phyloP scores from a whole-genome alignment of 352 stramenopile genomes.

The Plasmopara muralis region DNA sequence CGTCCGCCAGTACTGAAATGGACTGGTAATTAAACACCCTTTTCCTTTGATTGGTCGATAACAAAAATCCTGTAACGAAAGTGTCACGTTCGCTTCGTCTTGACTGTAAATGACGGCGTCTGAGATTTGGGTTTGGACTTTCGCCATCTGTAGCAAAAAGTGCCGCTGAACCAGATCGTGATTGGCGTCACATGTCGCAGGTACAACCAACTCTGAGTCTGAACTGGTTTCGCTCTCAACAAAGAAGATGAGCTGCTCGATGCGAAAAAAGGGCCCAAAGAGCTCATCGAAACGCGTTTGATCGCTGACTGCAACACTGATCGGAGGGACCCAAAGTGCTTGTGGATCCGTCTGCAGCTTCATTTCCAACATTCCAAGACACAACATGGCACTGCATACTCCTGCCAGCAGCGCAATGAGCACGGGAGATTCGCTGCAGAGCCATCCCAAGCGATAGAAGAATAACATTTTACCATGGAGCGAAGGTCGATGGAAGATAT shows the following conservation, averaged over 20 bases:
- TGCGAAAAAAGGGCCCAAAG: constrained; percentile 82
- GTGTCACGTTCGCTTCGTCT: constrained; percentile 23
- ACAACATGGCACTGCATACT: constrained; percentile 43
- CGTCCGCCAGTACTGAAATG: constrained; percentile 71
- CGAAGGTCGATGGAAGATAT: neutral
- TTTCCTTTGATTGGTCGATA: constrained; percentile 73
- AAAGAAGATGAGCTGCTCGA: constrained; percentile 85
- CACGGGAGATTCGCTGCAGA: constrained; percentile 43
- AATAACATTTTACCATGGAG: constrained; percentile 4
- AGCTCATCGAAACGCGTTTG: constrained; percentile 70
- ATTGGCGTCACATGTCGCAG: constrained; percentile 19
- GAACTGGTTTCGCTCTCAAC: constrained; percentile 21
- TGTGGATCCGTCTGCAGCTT: constrained; percentile 72
- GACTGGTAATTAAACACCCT: constrained; percentile 75
- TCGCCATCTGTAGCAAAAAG: constrained; percentile 50
- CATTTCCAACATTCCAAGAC: constrained; percentile 51
- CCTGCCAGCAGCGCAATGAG: constrained; percentile 41
- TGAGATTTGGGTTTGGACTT: constrained; percentile 61
- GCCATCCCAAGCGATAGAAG: constrained; percentile 50
- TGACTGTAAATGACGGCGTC: constrained; percentile 19
- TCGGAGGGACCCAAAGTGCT: constrained; percentile 70
- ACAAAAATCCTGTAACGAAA: constrained; percentile 67
- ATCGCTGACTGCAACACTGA: constrained; percentile 51
- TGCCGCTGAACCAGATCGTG: constrained; percentile 56
- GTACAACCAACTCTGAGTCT: constrained; percentile 2